Evolutionary conservation across 2,329 filamentous ascomycete genomes (phyloP), one percentile per base, ranked within the genome.

Genomic region (Aspergillus hiratsukae): DNA sequence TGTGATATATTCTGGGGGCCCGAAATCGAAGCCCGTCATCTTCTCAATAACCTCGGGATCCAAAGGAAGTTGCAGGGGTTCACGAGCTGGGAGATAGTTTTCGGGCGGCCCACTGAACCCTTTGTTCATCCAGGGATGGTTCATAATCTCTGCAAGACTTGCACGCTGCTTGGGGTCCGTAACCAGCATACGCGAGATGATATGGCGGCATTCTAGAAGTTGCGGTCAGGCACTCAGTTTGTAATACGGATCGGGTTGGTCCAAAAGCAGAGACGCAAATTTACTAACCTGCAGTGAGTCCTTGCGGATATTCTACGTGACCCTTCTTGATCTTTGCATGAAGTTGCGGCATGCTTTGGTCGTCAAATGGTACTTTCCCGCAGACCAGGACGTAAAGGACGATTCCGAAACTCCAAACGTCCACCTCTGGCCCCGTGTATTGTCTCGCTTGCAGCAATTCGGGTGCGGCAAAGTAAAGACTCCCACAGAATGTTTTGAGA

Each of bases 271-370:
- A 27, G 48, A 19, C 49, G 40, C 31, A 53, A 19, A 31, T 53
- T 25, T 23, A 76, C 87, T 72, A 82, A 95, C 93, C 93, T 66
- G 86, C 85, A 56, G 91, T 93, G 41, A 99, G 80, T 86, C 94
- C 97, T 58, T 87, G 90, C 2, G 94, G 94, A 73, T 97, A 99
- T 72, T 99, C 94, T 19, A 97, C 94, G 51, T 90, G 77, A 37
- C 94, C 94, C 72, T 96, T 96, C 79, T 99, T 99, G 75, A 99
- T 99, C 78, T 99, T 99, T 57, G 93, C 92, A 76, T 99, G 94
- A 50, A 99, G 80, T 61, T 96, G 92, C 37, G 93, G 94, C 91
- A 99, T 99, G 77, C 92, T 97, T 76, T 99, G 94, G 70, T 99
- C 94, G 71, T 99, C 94, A 69, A 99, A 99, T 0, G 94, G 94